Evolutionary conservation across 768 basidiomycete genomes (phyloP).

Genomic region (Cantharellus anzutake): DNA sequence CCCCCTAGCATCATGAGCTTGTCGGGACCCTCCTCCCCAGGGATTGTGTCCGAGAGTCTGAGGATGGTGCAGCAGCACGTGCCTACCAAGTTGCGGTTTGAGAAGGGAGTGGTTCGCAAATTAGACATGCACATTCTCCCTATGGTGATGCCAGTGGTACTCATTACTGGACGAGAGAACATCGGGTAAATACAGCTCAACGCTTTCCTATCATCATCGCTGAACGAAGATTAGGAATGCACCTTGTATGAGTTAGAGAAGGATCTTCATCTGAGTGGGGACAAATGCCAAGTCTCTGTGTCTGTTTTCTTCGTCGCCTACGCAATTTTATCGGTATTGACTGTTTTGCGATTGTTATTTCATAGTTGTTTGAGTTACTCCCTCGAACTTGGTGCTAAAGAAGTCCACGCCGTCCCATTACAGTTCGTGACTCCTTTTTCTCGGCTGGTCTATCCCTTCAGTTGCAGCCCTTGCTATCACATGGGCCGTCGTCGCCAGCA

Average conservation of each 20-base stretch:
- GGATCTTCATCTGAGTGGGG: constrained; percentile 3
- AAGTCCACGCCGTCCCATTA: constrained; percentile 2
- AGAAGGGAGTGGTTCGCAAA: neutral
- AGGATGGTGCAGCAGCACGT: too few relatives aligned
- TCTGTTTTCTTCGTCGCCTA: constrained; percentile 5
- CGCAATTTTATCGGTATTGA: neutral
- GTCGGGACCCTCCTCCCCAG: too few relatives aligned
- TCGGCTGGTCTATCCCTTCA: neutral
- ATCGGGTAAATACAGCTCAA: neutral
- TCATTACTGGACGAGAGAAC: constrained; percentile 2
- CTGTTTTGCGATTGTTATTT: neutral
- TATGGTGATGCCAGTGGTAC: constrained; percentile 6
- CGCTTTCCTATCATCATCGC: neutral
- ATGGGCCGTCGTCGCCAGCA: constrained; percentile 3
- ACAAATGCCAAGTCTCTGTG: constrained; percentile 6
- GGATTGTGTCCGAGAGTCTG: too few relatives aligned
- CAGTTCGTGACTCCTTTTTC: neutral
- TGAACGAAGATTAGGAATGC: constrained; percentile 6
- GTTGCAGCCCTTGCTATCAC: neutral
- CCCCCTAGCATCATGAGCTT: too few relatives aligned
- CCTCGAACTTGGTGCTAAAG: neutral
- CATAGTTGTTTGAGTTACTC: neutral
- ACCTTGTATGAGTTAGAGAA: constrained; percentile 8
- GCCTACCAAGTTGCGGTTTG: too few relatives aligned
- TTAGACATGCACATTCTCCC: constrained; percentile 7